These are phyloP conservation scores for Ceratobasidium theobromae DNA, from an alignment of 1,284 basidiomycete species.

Conservation along the genomic window DNA sequence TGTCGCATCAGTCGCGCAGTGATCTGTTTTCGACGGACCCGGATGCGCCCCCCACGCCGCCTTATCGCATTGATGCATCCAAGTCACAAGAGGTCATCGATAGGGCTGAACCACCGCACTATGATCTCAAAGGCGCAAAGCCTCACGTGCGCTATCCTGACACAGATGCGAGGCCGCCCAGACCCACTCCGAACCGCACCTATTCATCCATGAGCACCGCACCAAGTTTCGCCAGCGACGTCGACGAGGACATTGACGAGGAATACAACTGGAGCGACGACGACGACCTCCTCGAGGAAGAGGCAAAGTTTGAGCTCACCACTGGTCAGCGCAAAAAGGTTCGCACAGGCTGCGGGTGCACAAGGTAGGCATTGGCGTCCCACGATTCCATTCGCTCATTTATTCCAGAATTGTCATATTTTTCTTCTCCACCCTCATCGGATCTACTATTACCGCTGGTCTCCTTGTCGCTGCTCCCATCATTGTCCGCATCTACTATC, in stretches of 20 bases:
- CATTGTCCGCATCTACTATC: constrained; percentile 67
- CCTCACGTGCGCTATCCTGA: constrained; percentile 31
- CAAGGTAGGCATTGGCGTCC: constrained; percentile 52
- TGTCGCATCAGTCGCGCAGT: constrained; percentile 2
- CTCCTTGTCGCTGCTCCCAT: constrained; percentile 61
- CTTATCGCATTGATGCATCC: constrained; percentile 32
- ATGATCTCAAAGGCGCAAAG: constrained; percentile 31
- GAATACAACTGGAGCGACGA: constrained; percentile 72
- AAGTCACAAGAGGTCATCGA: constrained; percentile 30
- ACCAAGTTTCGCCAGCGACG: constrained; percentile 58
- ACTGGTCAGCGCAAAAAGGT: constrained; percentile 55
- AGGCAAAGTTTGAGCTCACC: constrained; percentile 60
- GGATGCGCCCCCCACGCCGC: constrained; percentile 34
- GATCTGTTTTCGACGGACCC: constrained; percentile 13
- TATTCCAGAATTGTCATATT: constrained; percentile 55
- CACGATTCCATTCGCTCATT: not conserved
- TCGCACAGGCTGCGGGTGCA: constrained; percentile 53
- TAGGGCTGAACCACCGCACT: constrained; percentile 31
- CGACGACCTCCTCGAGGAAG: constrained; percentile 68
- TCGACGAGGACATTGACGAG: constrained; percentile 49
- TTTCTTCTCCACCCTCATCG: constrained; percentile 69
- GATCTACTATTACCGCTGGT: constrained; percentile 63
- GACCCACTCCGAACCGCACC: not conserved
- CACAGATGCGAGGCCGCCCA: constrained; percentile 23
- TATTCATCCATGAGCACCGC: constrained; percentile 43